Evolutionary conservation across 257 asterid species (phyloP).

Genomic region (Osmanthus fragrans): DNA sequence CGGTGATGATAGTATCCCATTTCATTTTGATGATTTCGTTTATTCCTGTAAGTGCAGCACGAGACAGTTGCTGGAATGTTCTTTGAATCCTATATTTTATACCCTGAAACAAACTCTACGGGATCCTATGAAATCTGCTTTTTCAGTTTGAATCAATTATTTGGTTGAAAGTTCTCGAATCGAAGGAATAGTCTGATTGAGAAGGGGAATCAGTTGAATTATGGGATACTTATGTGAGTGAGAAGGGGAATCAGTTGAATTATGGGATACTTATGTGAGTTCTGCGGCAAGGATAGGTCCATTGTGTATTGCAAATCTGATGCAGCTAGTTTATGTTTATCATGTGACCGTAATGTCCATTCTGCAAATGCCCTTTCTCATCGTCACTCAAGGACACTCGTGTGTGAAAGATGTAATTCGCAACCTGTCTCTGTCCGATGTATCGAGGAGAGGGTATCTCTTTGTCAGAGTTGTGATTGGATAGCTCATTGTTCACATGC

Average conservation of each 20-base stretch:
- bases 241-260: neutral
- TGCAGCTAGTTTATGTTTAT: conserved; percentile 55
- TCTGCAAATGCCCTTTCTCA: conserved; percentile 57
- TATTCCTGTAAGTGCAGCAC: conserved; percentile 22
- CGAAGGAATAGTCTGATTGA: neutral
- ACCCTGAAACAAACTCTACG: conserved; percentile 7
- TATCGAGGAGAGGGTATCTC: conserved; percentile 48
- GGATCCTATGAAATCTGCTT: conserved; percentile 4
- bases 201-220: neutral
- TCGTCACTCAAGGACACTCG: conserved; percentile 58
- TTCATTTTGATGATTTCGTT: neutral
- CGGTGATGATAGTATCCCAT: conserved; percentile 4
- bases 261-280: conserved; percentile 60
- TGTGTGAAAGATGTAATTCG: conserved; percentile 58
- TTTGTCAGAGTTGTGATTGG: conserved; percentile 66
- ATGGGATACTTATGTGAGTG: conserved; percentile 59
- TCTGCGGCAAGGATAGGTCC: conserved; percentile 55
- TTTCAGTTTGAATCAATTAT: neutral
- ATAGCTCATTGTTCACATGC: conserved; percentile 36
- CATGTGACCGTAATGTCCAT: conserved; percentile 59
- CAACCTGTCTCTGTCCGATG: conserved; percentile 55
- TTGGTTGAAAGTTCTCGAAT: conserved; percentile 1
- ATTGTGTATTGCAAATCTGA: conserved; percentile 54
- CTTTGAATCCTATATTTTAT: neutral
- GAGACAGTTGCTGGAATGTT: conserved; percentile 19